phyloP scores from a whole-genome alignment of 1,284 basidiomycete genomes.

The Boletus subluridellus region DNA sequence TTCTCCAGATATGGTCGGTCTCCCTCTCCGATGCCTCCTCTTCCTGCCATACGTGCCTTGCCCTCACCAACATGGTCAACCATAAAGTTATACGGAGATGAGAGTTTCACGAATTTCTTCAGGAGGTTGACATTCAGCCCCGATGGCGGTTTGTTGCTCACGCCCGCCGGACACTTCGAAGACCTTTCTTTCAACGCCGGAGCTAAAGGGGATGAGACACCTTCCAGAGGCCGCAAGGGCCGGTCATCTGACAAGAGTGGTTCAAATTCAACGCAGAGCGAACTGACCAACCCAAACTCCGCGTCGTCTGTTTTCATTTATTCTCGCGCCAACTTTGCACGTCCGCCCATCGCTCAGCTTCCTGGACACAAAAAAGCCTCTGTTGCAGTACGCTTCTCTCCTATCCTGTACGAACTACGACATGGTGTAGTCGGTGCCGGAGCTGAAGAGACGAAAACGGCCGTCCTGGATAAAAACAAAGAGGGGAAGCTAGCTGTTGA shows the following conservation, averaged over 20 bases:
- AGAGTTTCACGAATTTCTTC: constrained; percentile 95
- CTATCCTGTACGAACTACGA: constrained; percentile 87
- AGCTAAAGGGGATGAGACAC: constrained; percentile 41
- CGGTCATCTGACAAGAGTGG: constrained; percentile 43
- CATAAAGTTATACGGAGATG: constrained; percentile 87
- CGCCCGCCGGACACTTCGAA: constrained; percentile 95
- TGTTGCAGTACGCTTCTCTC: constrained; percentile 91
- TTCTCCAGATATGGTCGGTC: constrained; percentile 69
- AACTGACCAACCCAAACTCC: constrained; percentile 33
- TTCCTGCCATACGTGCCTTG: constrained; percentile 78
- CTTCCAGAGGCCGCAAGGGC: constrained; percentile 53
- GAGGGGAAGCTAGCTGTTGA: constrained; percentile 65
- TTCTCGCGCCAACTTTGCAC: constrained; percentile 87
- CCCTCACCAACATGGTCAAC: constrained; percentile 49
- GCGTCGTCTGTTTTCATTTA: constrained; percentile 89
- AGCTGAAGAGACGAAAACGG: constrained; percentile 44
- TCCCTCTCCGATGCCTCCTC: constrained; percentile 86
- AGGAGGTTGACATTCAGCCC: constrained; percentile 90
- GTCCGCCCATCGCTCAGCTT: constrained; percentile 89
- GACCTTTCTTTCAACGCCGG: constrained; percentile 61
- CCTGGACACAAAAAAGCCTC: constrained; percentile 96
- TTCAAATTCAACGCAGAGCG: constrained; percentile 18
- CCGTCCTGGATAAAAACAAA: constrained; percentile 64
- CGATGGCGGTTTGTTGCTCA: constrained; percentile 89
- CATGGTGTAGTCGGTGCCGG: constrained; percentile 48